Evolutionary conservation across 345 rosid genomes (phyloP), one percentile per base, ranked within the genome.

Genomic region (Eucalyptus rudis): DNA sequence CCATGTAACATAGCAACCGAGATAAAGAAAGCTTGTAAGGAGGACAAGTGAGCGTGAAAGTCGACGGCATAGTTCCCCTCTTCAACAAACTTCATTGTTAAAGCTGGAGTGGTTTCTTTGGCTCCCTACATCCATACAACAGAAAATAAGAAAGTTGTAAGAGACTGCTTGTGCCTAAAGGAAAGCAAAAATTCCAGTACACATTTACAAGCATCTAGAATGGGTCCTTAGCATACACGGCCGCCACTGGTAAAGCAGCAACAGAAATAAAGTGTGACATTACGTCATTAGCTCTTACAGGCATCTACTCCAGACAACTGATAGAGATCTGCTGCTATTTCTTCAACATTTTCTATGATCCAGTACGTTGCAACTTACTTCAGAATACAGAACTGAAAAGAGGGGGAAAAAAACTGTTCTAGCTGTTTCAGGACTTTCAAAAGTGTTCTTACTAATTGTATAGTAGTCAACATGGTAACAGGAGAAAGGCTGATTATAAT

Each of bases 1-100:
- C 92, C 94, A 54, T 98, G 98, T 76, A 98, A 89, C 90, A 94
- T 87, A 10, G 99, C 97, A 6, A 97, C 95, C 87, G 99, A 97
- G 58, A 97, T 93, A 76, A 99, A 96, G 90, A 98, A 98, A 17
- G 99, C 99, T 92, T 98, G 99, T 89, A 98, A 90, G 5, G 97
- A 90, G 54, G 99, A 95, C 49, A 98, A 93, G 91, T 92, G 95
- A 27, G 98, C 99, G 13, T 98, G 99, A 93, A 98, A 98, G 91
- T 95, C 95, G 27, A 98, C 95, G 19, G 95, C 95, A 90, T 98
- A 97, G 33, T 91, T 94, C 59, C 98, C 98, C 90, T 95, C 96
- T 90, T 91, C 92, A 10, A 93, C 71, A 20, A 90, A 90, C 44
- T 68, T 90, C 96, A 98, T 92, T 66, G 92, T 89, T 90, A 98